These are phyloP conservation scores for Agarophyton chilense DNA, from an alignment of 23 red algal genomes.

Conservation along the genomic window DNA sequence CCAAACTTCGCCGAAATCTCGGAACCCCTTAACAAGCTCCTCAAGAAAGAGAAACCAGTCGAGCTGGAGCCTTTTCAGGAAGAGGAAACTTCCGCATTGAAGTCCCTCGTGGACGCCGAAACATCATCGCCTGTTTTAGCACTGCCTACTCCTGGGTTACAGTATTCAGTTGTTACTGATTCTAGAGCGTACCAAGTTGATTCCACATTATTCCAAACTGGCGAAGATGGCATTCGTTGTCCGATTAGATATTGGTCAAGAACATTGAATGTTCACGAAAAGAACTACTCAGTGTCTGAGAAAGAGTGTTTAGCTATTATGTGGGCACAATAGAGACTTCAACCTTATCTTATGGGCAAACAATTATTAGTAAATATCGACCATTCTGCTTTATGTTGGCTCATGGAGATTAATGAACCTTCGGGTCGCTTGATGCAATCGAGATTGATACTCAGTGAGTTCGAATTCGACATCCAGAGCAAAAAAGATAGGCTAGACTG, in stretches of 20 bases:
- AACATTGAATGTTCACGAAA: background rate
- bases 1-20: background rate
- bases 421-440: background rate
- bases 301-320: constrained; percentile 19
- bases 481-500: background rate
- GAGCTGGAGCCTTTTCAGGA: no score
- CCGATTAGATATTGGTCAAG: constrained; percentile 36
- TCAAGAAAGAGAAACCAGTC: constrained; percentile 16
- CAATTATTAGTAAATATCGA: background rate
- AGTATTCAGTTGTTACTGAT: constrained; percentile 24
- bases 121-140: constrained; percentile 3
- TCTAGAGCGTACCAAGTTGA: background rate
- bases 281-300: constrained; percentile 24
- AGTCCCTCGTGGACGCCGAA: background rate
- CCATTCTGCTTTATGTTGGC: background rate
- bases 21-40: background rate
- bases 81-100: no score
- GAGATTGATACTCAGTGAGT: background rate
- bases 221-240: background rate
- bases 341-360: background rate
- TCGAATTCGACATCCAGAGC: background rate
- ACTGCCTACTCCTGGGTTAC: background rate
- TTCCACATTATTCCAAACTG: constrained; percentile 11
- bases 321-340: background rate
- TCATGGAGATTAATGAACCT: background rate